Evolutionary conservation across 1,284 basidiomycete species (phyloP).

Genomic region (Phlebopus sp.): DNA sequence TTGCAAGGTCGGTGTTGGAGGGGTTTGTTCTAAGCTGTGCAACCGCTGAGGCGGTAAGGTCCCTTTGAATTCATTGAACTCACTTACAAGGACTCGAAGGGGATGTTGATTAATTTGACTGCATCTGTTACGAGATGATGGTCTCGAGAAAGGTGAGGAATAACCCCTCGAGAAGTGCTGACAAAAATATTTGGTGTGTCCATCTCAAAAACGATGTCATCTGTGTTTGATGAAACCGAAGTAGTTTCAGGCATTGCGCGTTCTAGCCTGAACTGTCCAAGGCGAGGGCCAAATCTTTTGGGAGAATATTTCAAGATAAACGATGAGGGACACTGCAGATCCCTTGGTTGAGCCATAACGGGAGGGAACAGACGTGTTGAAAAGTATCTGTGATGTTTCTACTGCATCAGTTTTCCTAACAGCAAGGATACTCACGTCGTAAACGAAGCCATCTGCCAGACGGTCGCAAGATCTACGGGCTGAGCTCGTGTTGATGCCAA

Average conservation of each 20-base stretch:
- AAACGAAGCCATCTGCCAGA: too few relatives aligned
- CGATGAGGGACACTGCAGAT: slow-evolving; percentile 5
- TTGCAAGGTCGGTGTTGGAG: slow-evolving; percentile 59
- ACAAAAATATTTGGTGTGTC: slow-evolving; percentile 62
- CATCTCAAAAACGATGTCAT: slow-evolving; percentile 33
- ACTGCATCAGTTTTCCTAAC: too few relatives aligned
- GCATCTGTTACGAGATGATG: slow-evolving; percentile 47
- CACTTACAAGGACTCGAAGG: slow-evolving; percentile 83
- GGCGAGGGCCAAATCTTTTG: slow-evolving; percentile 25
- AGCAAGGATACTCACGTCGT: too few relatives aligned
- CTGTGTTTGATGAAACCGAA: background rate
- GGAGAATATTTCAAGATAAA: slow-evolving; percentile 13
- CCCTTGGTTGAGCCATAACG: too few relatives aligned
- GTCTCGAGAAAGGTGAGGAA: slow-evolving; percentile 73
- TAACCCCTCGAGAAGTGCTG: slow-evolving; percentile 65
- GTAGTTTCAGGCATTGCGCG: slow-evolving; percentile 5
- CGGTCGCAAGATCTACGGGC: too few relatives aligned
- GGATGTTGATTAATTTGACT: slow-evolving; percentile 62
- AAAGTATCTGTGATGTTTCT: too few relatives aligned
- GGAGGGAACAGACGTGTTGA: too few relatives aligned
- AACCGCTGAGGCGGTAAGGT: background rate
- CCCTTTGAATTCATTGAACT: too few relatives aligned
- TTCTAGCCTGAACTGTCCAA: slow-evolving; percentile 18
- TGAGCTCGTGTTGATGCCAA: too few relatives aligned
- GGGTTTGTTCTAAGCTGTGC: slow-evolving; percentile 55